These are phyloP conservation scores for Myxozyma mucilagina DNA, from an alignment of 805 yeast species.

Conservation along the genomic window DNA sequence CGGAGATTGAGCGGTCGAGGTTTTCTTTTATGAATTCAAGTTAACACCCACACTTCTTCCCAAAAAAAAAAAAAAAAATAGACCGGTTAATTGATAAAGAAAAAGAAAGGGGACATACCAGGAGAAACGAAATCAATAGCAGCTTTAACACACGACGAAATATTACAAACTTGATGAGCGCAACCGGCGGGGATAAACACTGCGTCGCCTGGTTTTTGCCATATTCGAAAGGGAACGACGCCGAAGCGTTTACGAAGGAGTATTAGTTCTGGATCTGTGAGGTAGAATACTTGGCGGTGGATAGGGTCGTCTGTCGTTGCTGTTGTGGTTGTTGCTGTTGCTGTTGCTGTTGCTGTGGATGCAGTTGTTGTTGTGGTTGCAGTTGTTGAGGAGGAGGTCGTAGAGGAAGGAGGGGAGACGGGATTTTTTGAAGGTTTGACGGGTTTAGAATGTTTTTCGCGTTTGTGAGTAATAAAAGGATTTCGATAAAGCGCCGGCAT, in stretches of 20 bases:
- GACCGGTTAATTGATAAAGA: not conserved
- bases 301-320: conserved; percentile 24
- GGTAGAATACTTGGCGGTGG: conserved; percentile 26
- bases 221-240: conserved; percentile 19
- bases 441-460: conserved; percentile 4
- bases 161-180: conserved; percentile 30
- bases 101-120: conserved; percentile 8
- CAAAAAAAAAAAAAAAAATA: not conserved
- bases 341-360: too few relatives aligned
- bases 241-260: conserved; percentile 20
- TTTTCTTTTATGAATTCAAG: conserved; percentile 9
- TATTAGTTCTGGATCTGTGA: conserved; percentile 22
- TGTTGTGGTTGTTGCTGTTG: too few relatives aligned
- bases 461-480: conserved; percentile 10
- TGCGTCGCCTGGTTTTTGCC: conserved; percentile 31
- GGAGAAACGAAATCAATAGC: conserved; percentile 30
- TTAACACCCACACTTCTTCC: not conserved
- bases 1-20: conserved; percentile 12
- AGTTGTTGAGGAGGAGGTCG: too few relatives aligned
- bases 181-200: conserved; percentile 32
- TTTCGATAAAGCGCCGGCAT: conserved; percentile 19
- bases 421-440: conserved; percentile 20
- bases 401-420: too few relatives aligned
- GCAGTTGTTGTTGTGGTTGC: too few relatives aligned
- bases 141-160: conserved; percentile 28